Conservation (phyloP, 163 green algal species). For the Picocystis sp. region DNA sequence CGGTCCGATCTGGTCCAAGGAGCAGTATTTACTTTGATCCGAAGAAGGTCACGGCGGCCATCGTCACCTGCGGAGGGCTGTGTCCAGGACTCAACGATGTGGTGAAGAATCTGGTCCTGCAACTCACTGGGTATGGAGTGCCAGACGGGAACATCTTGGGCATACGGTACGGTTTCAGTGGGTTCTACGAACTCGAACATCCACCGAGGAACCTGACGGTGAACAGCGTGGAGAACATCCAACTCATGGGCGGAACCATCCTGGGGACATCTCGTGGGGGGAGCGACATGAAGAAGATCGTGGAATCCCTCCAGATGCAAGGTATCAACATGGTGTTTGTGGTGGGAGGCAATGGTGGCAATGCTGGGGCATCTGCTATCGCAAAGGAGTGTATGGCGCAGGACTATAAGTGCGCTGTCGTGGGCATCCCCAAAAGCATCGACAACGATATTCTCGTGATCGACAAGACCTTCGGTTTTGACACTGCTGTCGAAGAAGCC, state of each 20-base stretch:
- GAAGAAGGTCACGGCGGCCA: constrained; percentile 60
- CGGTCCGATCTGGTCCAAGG: constrained; percentile 51
- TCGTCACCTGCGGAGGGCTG: constrained; percentile 87
- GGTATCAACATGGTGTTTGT: constrained; percentile 93
- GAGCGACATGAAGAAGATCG: constrained; percentile 84
- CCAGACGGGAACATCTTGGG: constrained; percentile 71
- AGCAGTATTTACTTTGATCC: constrained; percentile 76
- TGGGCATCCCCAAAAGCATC: constrained; percentile 91
- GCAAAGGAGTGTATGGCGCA: constrained; percentile 52
- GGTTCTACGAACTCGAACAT: constrained; percentile 68
- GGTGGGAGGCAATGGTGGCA: constrained; percentile 84
- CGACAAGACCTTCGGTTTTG: constrained; percentile 86
- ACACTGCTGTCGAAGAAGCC: constrained; percentile 83
- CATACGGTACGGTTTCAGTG: constrained; percentile 77
- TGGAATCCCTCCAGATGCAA: constrained; percentile 78
- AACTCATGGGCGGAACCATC: constrained; percentile 79
- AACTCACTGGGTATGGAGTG: constrained; percentile 56
- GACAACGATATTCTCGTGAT: constrained; percentile 97
- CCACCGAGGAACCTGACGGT: background rate
- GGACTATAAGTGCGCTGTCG: constrained; percentile 45
- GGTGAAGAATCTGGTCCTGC: constrained; percentile 52
- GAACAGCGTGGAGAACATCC: constrained; percentile 61
- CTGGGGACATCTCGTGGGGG: constrained; percentile 84
- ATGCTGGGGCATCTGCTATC: constrained; percentile 77
- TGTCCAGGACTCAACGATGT: constrained; percentile 94